phyloP scores from a whole-genome alignment of 257 asterid genomes.

The Linderniella brevidens region DNA sequence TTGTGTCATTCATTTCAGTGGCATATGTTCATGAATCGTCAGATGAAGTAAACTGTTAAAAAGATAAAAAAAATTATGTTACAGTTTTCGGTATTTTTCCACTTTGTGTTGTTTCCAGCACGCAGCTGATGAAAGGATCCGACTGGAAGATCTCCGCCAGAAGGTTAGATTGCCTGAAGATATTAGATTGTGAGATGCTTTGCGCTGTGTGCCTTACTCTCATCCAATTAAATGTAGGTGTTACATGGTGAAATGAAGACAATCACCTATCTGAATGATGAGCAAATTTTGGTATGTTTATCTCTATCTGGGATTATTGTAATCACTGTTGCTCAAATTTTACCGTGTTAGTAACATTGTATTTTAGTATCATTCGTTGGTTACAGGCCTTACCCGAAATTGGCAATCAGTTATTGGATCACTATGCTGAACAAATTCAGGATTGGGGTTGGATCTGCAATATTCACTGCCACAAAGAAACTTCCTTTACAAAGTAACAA shows the following conservation, averaged over 20 bases:
- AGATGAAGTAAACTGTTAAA: not conserved
- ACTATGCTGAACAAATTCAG: conserved; percentile 58
- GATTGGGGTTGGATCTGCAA: conserved; percentile 96
- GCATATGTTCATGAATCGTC: too few relatives aligned
- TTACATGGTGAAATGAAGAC: conserved; percentile 69
- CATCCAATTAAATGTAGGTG: conserved; percentile 29
- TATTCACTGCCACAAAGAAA: conserved; percentile 40
- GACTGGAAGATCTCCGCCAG: conserved; percentile 75
- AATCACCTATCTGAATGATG: conserved; percentile 50
- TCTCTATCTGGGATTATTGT: conserved; percentile 8
- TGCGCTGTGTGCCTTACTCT: conserved; percentile 9
- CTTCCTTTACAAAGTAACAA: conserved; percentile 55
- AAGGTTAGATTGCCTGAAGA: conserved; percentile 31
- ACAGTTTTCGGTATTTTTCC: not conserved
- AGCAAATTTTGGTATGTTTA: conserved; percentile 57
- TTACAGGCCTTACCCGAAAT: conserved; percentile 75
- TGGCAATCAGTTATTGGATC: conserved; percentile 74
- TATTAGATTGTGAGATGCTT: conserved; percentile 7
- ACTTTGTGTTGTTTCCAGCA: conserved; percentile 45
- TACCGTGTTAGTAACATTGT: too few relatives aligned
- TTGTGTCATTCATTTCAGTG: too few relatives aligned
- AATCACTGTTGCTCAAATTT: conserved; percentile 11
- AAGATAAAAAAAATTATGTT: not conserved
- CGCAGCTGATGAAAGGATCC: conserved; percentile 97
- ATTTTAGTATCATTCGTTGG: too few relatives aligned